Evolutionary conservation across 1,139 yeast genomes (phyloP).

Genomic region (Trichomonascaceae sp.): DNA sequence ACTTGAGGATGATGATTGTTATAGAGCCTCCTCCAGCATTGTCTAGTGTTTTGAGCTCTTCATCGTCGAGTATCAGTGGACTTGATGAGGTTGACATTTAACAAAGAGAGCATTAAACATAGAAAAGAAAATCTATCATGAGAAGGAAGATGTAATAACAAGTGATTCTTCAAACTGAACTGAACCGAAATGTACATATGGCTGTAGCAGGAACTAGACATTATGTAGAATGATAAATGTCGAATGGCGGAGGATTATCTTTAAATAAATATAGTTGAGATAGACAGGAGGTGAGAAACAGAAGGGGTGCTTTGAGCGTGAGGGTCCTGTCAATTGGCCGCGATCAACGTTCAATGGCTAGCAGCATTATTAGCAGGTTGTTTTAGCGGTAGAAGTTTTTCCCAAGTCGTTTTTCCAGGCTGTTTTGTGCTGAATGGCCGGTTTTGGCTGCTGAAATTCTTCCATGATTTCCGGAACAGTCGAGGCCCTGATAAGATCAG

Average conservation of each 20-base stretch:
- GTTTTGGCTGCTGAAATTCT: too few species aligned
- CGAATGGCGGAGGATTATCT: not conserved
- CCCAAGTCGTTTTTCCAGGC: too few species aligned
- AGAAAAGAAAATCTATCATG: not conserved
- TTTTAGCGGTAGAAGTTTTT: too few species aligned
- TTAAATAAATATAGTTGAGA: too few species aligned
- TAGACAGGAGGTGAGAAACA: too few species aligned
- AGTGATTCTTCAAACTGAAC: not conserved
- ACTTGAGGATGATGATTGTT: slow-evolving; percentile 82
- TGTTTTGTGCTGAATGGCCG: too few species aligned
- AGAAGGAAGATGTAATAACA: not conserved
- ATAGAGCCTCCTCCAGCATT: slow-evolving; percentile 81
- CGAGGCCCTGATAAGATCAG: too few species aligned
- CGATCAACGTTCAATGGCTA: too few species aligned
- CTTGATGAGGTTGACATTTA: slow-evolving; percentile 7
- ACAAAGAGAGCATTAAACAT: not conserved
- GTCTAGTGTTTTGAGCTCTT: slow-evolving; percentile 42
- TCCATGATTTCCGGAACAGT: too few species aligned
- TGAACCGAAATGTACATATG: not conserved
- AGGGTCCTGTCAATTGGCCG: too few species aligned
- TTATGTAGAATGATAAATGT: not conserved
- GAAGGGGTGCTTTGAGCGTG: too few species aligned
- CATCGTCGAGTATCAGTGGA: slow-evolving; percentile 3
- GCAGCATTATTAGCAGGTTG: too few species aligned
- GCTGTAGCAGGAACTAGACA: not conserved